Conservation (phyloP, 2,329 filamentous ascomycete genomes). For the Calonectria montana region DNA sequence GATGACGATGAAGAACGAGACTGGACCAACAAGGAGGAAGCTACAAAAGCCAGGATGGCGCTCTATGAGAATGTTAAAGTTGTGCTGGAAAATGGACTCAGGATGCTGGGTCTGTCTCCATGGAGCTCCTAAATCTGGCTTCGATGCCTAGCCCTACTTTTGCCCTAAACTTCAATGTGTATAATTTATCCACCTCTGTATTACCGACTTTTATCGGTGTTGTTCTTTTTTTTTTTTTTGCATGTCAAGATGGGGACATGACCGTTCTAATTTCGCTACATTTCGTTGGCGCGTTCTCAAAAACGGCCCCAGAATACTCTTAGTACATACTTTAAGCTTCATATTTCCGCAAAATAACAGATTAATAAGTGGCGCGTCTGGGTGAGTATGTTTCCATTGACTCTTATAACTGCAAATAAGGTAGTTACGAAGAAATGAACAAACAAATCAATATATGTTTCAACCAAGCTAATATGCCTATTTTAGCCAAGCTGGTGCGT, state of each 20-base stretch:
- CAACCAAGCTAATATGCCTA: background rate
- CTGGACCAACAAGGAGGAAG: constrained; percentile 55
- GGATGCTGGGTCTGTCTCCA: constrained; percentile 52
- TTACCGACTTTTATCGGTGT: background rate
- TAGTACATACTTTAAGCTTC: background rate
- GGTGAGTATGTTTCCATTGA: background rate
- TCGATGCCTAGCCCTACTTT: background rate
- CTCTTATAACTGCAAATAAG: background rate
- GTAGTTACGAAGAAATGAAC: background rate
- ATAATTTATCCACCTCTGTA: background rate
- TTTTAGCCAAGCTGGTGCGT: background rate
- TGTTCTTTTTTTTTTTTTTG: background rate
- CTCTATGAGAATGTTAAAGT: constrained; percentile 61
- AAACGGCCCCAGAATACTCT: background rate
- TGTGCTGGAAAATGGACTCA: constrained; percentile 44
- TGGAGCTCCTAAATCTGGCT: constrained; percentile 15
- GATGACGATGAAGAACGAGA: constrained; percentile 61
- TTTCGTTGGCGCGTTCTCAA: background rate
- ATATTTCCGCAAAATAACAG: background rate
- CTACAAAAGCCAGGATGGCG: constrained; percentile 66
- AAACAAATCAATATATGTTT: too few species aligned
- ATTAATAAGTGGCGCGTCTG: background rate
- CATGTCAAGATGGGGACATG: background rate
- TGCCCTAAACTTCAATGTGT: background rate
- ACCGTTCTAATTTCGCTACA: background rate